Conservation (phyloP, 176 grass and related monocot species). For the Thalia dealbata region DNA sequence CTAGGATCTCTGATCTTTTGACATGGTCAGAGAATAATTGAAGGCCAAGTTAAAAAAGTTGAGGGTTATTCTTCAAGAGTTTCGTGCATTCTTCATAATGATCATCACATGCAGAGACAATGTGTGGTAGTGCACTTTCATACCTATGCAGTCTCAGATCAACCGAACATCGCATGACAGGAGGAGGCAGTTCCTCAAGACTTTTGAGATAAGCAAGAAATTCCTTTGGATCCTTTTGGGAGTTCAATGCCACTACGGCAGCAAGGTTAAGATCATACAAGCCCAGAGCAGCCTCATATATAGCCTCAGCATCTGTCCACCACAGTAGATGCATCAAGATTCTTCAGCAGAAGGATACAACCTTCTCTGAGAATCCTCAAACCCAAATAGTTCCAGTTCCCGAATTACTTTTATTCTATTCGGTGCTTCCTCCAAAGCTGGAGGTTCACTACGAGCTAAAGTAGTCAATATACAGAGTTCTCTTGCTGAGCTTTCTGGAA, state of each 20-base stretch:
- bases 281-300: conserved; percentile 85
- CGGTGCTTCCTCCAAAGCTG: conserved; percentile 85
- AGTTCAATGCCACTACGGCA: conserved; percentile 94
- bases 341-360: conserved; percentile 80
- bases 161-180: conserved; percentile 69
- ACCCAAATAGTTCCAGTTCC: conserved; percentile 56
- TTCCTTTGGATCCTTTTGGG: conserved; percentile 97
- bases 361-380: conserved; percentile 47
- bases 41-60: conserved; percentile 62
- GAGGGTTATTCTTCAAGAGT: conserved; percentile 61
- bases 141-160: conserved; percentile 75
- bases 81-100: conserved; percentile 75
- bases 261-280: conserved; percentile 95
- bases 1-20: conserved; percentile 60
- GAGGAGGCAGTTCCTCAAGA: conserved; percentile 62
- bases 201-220: conserved; percentile 92
- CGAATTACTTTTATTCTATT: conserved; percentile 85
- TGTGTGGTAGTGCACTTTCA: conserved; percentile 75
- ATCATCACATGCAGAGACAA: conserved; percentile 65
- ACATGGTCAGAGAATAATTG: conserved; percentile 59
- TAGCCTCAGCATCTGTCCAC: conserved; percentile 75
- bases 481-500: conserved; percentile 65
- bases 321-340: conserved; percentile 92
- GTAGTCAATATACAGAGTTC: conserved; percentile 96
- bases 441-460: conserved; percentile 78